These are phyloP conservation scores for Curvularia spicifera DNA, from an alignment of 2,329 filamentous ascomycete species.

Conservation along the genomic window DNA sequence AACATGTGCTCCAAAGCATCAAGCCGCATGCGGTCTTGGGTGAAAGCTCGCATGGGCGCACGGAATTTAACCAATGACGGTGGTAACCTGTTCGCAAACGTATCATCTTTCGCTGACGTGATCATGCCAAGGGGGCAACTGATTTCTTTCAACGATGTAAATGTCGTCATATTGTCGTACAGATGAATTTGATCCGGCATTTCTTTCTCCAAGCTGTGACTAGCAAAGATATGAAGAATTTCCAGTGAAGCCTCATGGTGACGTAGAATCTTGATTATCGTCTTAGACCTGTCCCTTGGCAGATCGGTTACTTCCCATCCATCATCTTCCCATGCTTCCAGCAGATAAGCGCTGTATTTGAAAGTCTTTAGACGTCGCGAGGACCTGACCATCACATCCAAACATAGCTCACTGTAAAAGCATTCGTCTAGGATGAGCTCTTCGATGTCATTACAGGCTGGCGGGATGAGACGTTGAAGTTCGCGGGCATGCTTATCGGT, in stretches of 20 bases:
- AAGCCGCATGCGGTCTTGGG: slow-evolving; percentile 15
- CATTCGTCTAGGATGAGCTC: slow-evolving; percentile 23
- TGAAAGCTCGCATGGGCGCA: slow-evolving; percentile 10
- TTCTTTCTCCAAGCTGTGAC: slow-evolving; percentile 7
- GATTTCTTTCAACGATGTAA: slow-evolving; percentile 20
- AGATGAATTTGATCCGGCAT: slow-evolving; percentile 1
- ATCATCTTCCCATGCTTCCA: background rate
- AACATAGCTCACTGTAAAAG: slow-evolving; percentile 16
- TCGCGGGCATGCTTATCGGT: slow-evolving; percentile 4
- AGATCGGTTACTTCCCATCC: background rate
- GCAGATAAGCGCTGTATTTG: slow-evolving; percentile 12
- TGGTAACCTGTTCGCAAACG: slow-evolving; percentile 23
- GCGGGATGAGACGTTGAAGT: slow-evolving; percentile 26
- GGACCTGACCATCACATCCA: slow-evolving; percentile 27
- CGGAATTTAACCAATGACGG: slow-evolving; percentile 17
- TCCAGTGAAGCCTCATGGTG: slow-evolving; percentile 24
- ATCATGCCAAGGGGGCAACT: slow-evolving; percentile 23
- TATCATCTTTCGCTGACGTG: slow-evolving; percentile 5
- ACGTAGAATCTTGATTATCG: slow-evolving; percentile 14
- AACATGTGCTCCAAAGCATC: slow-evolving; percentile 25
- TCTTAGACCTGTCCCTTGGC: slow-evolving; percentile 4
- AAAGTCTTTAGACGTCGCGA: slow-evolving; percentile 25
- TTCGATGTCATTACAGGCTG: slow-evolving; percentile 23
- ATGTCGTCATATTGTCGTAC: slow-evolving; percentile 18
- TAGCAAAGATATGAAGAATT: slow-evolving; percentile 15